Evolutionary conservation across 257 asterid species (phyloP).

Genomic region (Vinca minor): DNA sequence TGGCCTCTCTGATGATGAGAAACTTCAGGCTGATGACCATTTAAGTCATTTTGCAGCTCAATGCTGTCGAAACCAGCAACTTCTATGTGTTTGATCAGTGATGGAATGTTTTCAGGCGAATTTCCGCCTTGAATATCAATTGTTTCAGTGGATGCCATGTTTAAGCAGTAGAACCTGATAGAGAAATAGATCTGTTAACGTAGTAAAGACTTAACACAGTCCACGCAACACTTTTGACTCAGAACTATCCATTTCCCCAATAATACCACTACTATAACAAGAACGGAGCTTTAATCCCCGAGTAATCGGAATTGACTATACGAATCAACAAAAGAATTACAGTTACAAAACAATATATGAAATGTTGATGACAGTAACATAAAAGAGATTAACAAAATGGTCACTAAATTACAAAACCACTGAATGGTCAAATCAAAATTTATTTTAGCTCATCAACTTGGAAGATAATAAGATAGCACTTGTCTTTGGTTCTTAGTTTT

Average conservation of each 20-base stretch:
- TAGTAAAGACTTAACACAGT: background rate
- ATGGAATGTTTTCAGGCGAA: background rate
- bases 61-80: constrained; percentile 48
- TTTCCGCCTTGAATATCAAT: background rate
- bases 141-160: background rate
- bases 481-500: background rate
- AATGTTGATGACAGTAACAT: background rate
- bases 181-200: background rate
- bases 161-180: background rate
- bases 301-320: too few species aligned
- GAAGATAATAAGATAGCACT: background rate
- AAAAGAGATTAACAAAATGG: too few species aligned
- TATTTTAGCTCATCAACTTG: background rate
- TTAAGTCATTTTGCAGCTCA: constrained; percentile 8
- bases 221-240: background rate
- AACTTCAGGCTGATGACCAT: constrained; percentile 6
- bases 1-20: constrained; percentile 13
- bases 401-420: background rate
- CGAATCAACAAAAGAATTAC: too few species aligned
- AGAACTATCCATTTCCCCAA: too few species aligned
- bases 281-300: too few species aligned
- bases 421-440: background rate
- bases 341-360: too few species aligned
- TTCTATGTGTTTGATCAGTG: constrained; percentile 13
- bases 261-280: too few species aligned